These are phyloP conservation scores for Boletus fagicola DNA, from an alignment of 768 basidiomycete species.

Conservation along the genomic window DNA sequence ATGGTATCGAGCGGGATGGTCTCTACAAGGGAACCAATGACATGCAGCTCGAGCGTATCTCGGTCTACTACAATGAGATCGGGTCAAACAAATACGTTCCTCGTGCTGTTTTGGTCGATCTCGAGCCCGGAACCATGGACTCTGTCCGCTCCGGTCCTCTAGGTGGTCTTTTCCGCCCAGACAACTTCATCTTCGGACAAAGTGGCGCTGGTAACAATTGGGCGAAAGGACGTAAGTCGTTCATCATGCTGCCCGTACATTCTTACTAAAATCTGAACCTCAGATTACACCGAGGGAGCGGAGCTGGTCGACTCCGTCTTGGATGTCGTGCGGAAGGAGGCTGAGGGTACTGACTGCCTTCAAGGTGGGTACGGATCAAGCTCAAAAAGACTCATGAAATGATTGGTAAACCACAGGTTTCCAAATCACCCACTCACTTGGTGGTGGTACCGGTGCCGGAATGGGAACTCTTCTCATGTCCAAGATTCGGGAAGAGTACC, in stretches of 20 bases:
- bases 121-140: conserved; percentile 97
- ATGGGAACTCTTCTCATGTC: conserved; percentile 99
- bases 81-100: conserved; percentile 97
- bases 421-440: conserved; percentile 98
- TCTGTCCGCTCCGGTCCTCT: conserved; percentile 88
- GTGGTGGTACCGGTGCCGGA: conserved; percentile 99
- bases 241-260: neutral
- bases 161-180: conserved; percentile 91
- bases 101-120: conserved; percentile 94
- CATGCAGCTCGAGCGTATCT: conserved; percentile 95
- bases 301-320: conserved; percentile 98
- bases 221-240: conserved; percentile 95
- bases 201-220: conserved; percentile 99
- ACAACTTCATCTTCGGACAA: conserved; percentile 98
- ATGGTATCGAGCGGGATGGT: conserved; percentile 93
- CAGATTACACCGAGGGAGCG: conserved; percentile 91
- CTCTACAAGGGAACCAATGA: conserved; percentile 91
- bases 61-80: conserved; percentile 97
- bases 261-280: neutral
- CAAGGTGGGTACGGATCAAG: conserved; percentile 66
- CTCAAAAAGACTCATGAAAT: conserved; percentile 1
- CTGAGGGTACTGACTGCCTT: conserved; percentile 94
- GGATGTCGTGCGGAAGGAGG: conserved; percentile 98
- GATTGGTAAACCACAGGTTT: conserved; percentile 57
- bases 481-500: conserved; percentile 98